Evolutionary conservation across 306 rosid genomes (phyloP), one percentile per base, ranked within the genome.

Genomic region (Malus sylvestris): DNA sequence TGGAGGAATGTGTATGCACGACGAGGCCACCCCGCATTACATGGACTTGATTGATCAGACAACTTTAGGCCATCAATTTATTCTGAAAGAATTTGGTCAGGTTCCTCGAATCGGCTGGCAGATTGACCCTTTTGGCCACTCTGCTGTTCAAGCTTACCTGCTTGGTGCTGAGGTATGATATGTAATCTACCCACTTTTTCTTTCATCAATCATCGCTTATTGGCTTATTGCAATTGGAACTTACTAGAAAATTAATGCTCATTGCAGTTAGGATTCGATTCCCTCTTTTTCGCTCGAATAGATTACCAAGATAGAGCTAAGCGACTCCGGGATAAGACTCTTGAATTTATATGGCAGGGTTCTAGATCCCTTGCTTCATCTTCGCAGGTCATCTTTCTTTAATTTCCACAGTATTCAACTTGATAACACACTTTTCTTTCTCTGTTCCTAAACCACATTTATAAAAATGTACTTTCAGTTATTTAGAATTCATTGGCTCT

Each of bases 1-100:
- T 77, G 97, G 97, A 25, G 97, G 91, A 16, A 89, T 89, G 95
- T 88, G 93, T 74, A 89, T 91, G 97, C 97, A 91, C 69, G 97
- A 91, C 33, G 97, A 91, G 88, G 97, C 97, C 62, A 91, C 90
- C 62, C 85, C 94, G 2, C 93, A 91, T 86, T 91, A 91, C 83
- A 82, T 88, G 70, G 97, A 91, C 81, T 75, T 91, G 74, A 91
- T 91, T 83, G 97, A 91, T 73, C 97, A 91, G 90, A 89, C 94
- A 51, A 91, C 95, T 29, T 78, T 89, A 13, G 97, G 97, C 40
- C 97, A 91, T 86, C 89, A 78, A 19, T 89, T 88, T 78, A 86
- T 91, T 67, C 83, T 83, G 75, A 80, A 79, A 18, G 90, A 91
- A 73, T 91, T 91, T 81, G 87, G 86, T 35, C 84, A 86, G 84